A percentile compares a stretch with the other conserved stretches of the same genome.
phyloP scores from a whole-genome alignment of 345 rosid genomes.

The Populus nigra region DNA sequence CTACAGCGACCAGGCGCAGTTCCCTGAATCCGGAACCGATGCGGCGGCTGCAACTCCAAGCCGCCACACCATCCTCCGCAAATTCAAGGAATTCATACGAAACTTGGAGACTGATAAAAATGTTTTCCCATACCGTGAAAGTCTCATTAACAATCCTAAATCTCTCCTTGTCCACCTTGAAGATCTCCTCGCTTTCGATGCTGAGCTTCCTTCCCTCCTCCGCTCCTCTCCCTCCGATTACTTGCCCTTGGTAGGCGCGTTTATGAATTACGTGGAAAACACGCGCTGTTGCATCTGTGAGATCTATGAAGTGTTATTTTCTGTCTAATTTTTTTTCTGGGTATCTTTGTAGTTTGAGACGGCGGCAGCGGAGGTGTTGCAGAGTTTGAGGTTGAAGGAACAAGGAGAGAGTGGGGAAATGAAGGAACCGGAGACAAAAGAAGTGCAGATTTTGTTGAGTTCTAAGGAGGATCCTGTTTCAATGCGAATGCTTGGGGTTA shows the following conservation, averaged over 20 bases:
- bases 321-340: neutral
- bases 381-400: slow-evolving; percentile 70
- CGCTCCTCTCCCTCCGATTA: slow-evolving; percentile 80
- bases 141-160: slow-evolving; percentile 72
- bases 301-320: neutral
- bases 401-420: slow-evolving; percentile 72
- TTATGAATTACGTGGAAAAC: neutral
- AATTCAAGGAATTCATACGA: slow-evolving; percentile 86
- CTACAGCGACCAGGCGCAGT: slow-evolving; percentile 93
- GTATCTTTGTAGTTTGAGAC: slow-evolving; percentile 60
- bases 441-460: slow-evolving; percentile 76
- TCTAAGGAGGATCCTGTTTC: slow-evolving; percentile 83
- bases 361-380: slow-evolving; percentile 85
- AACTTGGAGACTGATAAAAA: slow-evolving; percentile 71
- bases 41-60: slow-evolving; percentile 37
- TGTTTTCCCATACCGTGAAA: slow-evolving; percentile 78
- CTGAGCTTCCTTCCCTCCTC: slow-evolving; percentile 72
- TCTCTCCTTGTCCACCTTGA: slow-evolving; percentile 67
- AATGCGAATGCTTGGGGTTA: slow-evolving; percentile 83
- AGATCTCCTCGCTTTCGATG: slow-evolving; percentile 75
- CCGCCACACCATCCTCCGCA: slow-evolving; percentile 69
- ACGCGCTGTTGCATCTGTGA: neutral
- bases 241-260: slow-evolving; percentile 57
- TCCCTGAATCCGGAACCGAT: slow-evolving; percentile 56
- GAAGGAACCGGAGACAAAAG: slow-evolving; percentile 63